Conservation (phyloP, 2,329 filamentous ascomycete genomes). For the Plectosphaerella cucumerina region DNA sequence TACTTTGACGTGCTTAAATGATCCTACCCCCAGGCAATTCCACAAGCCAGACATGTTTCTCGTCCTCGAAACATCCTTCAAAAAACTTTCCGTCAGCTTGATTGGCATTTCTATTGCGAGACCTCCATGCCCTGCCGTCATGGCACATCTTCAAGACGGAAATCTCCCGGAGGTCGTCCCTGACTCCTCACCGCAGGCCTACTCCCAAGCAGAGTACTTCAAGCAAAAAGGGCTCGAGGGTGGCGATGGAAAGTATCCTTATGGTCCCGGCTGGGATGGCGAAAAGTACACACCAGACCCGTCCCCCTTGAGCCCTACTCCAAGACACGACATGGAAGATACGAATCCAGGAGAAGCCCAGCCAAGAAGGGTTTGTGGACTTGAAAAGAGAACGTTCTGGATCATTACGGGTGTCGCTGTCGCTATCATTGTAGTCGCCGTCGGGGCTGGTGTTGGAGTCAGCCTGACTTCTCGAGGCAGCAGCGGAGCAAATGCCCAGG, state of each 20-base stretch:
- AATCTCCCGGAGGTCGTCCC: conserved; percentile 8
- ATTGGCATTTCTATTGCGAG: no score
- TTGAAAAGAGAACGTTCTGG: conserved; percentile 10
- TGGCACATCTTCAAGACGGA: neutral
- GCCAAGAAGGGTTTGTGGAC: conserved; percentile 6
- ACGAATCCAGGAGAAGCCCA: neutral
- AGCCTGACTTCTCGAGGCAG: neutral
- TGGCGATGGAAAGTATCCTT: neutral
- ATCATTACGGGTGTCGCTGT: conserved; percentile 2
- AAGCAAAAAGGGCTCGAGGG: conserved; percentile 1
- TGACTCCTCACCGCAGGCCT: conserved; percentile 2
- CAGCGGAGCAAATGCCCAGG: neutral
- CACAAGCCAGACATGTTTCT: neutral
- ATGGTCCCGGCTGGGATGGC: neutral
- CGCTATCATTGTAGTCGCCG: conserved; percentile 4
- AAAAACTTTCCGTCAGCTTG: no score
- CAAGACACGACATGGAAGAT: neutral
- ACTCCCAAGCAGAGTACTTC: neutral
- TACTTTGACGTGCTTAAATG: no score
- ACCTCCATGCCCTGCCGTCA: no score
- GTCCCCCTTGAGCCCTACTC: neutral
- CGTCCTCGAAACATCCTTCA: no score
- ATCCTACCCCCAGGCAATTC: no score
- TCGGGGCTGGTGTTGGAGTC: conserved; percentile 9
- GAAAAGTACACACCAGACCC: neutral